Percentiles rank a stretch among this genome's conserved stretches.
Conservation (phyloP, 2,329 filamentous ascomycete species). For the Hypoxylon sp. region DNA sequence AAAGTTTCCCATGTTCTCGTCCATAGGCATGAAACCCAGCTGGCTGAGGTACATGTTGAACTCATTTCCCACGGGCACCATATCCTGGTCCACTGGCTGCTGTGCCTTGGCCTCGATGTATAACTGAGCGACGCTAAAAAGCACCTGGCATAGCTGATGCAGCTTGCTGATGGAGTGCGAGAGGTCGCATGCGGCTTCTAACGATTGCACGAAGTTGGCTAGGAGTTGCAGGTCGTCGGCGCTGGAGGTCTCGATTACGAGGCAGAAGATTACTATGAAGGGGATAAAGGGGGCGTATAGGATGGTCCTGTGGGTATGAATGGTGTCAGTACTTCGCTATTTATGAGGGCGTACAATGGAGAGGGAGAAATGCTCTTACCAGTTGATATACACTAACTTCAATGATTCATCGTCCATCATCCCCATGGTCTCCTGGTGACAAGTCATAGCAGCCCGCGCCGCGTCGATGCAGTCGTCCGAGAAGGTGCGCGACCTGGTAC, state of each 20-base stretch:
- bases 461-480: slow-evolving; percentile 53
- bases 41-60: slow-evolving; percentile 48
- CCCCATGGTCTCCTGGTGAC: slow-evolving; percentile 53
- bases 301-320: slow-evolving; percentile 49
- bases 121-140: slow-evolving; percentile 65
- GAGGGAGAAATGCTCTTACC: slow-evolving; percentile 44
- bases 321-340: slow-evolving; percentile 13
- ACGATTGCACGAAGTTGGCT: slow-evolving; percentile 58
- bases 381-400: slow-evolving; percentile 55
- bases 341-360: slow-evolving; percentile 4
- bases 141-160: slow-evolving; percentile 65
- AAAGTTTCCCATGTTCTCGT: slow-evolving; percentile 27
- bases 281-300: slow-evolving; percentile 62
- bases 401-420: slow-evolving; percentile 50
- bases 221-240: slow-evolving; percentile 56
- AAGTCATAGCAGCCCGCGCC: slow-evolving; percentile 52
- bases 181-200: slow-evolving; percentile 57
- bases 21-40: slow-evolving; percentile 47
- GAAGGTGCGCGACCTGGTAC: slow-evolving; percentile 47
- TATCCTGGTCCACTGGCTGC: slow-evolving; percentile 37
- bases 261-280: slow-evolving; percentile 62
- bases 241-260: slow-evolving; percentile 57
- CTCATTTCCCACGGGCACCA: slow-evolving; percentile 44
- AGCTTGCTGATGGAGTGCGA: slow-evolving; percentile 62
- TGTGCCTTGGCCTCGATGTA: slow-evolving; percentile 65